A percentile compares a stretch with the other conserved stretches of the same genome.
Evolutionary conservation across 2,329 filamentous ascomycete species (phyloP).

Genomic region (Microcyclospora tardicrescens): DNA sequence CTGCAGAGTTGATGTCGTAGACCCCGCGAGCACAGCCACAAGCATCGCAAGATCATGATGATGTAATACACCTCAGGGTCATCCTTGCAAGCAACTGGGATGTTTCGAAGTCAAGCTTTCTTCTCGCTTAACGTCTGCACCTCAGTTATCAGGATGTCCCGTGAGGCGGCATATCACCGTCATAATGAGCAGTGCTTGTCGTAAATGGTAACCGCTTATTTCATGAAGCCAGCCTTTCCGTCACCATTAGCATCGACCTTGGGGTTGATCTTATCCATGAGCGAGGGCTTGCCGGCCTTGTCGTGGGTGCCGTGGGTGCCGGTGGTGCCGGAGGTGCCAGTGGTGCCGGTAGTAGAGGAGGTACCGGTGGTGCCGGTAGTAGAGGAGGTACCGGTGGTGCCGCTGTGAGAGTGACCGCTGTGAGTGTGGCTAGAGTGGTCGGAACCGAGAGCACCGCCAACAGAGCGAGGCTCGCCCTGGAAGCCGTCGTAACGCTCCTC

Average conservation of each 20-base stretch:
- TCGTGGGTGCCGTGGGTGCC: constrained; percentile 4
- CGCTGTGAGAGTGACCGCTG: constrained; percentile 2
- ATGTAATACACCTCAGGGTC: no score
- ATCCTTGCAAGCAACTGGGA: no score
- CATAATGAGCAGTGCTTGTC: no score
- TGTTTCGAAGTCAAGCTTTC: no score
- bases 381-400: constrained; percentile 3
- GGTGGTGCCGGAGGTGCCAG: constrained; percentile 3
- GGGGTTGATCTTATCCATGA: constrained; percentile 44
- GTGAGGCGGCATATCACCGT: no score
- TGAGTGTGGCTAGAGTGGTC: constrained; percentile 3
- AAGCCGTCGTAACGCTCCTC: constrained; percentile 47
- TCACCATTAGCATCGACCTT: constrained; percentile 41
- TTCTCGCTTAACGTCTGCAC: no score
- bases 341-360: constrained; percentile 1
- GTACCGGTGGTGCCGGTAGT: constrained; percentile 1
- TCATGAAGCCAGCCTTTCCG: constrained; percentile 43
- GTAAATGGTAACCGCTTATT: constrained; percentile 21
- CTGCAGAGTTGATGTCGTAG: no score
- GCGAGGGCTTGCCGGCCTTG: constrained; percentile 29
- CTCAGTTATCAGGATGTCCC: no score
- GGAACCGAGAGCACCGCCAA: constrained; percentile 8
- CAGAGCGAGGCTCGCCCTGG: constrained; percentile 44
- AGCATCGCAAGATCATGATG: no score
- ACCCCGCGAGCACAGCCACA: no score